Conservation (phyloP, 352 stramenopile genomes). For the Globisporangium cylindrosporum region DNA sequence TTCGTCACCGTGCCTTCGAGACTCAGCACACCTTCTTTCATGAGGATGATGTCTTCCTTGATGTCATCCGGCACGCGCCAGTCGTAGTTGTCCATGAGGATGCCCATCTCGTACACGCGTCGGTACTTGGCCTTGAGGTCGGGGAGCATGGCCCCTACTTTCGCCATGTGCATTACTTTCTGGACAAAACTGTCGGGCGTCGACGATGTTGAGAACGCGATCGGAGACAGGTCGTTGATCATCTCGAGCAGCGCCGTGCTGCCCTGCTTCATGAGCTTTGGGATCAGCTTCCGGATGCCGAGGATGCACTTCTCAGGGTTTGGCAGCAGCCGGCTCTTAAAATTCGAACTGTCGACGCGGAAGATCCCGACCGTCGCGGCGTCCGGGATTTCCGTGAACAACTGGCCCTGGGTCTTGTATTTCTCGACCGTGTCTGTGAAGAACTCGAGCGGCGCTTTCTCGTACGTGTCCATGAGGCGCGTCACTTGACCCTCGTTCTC, state of each 20-base stretch:
- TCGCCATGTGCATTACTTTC: constrained; percentile 88
- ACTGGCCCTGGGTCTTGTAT: constrained; percentile 71
- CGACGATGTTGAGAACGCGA: constrained; percentile 69
- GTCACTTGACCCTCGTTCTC: constrained; percentile 82
- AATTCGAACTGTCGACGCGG: constrained; percentile 82
- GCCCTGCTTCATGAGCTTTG: constrained; percentile 88
- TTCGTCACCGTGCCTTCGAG: constrained; percentile 88
- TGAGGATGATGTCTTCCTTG: constrained; percentile 92
- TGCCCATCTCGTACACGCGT: constrained; percentile 83
- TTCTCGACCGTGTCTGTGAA: constrained; percentile 83
- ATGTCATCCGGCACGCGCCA: constrained; percentile 91
- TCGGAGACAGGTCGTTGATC: constrained; percentile 80
- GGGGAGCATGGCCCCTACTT: constrained; percentile 56
- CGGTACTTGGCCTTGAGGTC: constrained; percentile 70
- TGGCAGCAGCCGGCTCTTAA: constrained; percentile 87
- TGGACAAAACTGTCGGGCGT: constrained; percentile 79
- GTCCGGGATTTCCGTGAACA: constrained; percentile 85
- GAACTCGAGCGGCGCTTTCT: constrained; percentile 66
- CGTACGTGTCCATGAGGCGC: constrained; percentile 63
- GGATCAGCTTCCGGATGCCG: constrained; percentile 78
- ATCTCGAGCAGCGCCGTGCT: constrained; percentile 79
- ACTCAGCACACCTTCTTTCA: constrained; percentile 90
- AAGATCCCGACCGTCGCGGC: constrained; percentile 90
- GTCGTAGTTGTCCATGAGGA: constrained; percentile 90
- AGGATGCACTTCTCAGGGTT: constrained; percentile 87